Percentiles rank a stretch among this genome's conserved stretches.
phyloP scores from a whole-genome alignment of 306 rosid species.

The cucumber (Cucumis sativus) region DNA sequence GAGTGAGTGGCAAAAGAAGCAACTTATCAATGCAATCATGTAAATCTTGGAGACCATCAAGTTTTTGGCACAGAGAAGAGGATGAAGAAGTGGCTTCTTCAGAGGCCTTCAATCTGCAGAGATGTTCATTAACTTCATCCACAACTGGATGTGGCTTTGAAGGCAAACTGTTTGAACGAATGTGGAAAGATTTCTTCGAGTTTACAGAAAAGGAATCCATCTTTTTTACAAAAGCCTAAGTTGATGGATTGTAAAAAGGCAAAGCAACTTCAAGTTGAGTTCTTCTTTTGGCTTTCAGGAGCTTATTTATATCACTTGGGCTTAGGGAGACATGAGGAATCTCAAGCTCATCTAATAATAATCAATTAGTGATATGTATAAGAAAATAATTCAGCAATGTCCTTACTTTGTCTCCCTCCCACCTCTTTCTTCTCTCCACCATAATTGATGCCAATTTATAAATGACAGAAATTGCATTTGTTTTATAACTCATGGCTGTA shows the following conservation, averaged over 20 bases:
- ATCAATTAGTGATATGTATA: neutral
- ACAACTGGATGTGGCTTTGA: slow-evolving; percentile 15
- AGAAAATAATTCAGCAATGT: neutral
- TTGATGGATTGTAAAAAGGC: neutral
- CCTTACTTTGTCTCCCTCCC: slow-evolving; percentile 9
- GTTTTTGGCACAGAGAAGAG: neutral
- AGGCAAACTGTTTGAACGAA: slow-evolving; percentile 17
- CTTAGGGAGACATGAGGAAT: neutral
- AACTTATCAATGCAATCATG: neutral
- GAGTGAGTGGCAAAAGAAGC: neutral
- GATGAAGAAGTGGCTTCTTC: slow-evolving; percentile 7
- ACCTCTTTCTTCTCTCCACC: neutral
- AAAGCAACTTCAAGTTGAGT: neutral
- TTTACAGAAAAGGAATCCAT: slow-evolving; percentile 7
- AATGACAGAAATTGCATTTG: neutral
- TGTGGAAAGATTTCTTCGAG: slow-evolving; percentile 4
- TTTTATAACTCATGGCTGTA: neutral
- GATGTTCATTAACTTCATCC: slow-evolving; percentile 7
- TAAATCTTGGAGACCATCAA: neutral
- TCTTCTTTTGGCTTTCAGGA: too few species aligned
- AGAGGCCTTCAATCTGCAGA: slow-evolving; percentile 5
- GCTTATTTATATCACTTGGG: neutral
- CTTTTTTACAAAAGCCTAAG: neutral
- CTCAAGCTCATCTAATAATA: neutral
- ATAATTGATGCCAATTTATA: neutral